Evolutionary conservation across 768 basidiomycete genomes (phyloP), one percentile per base, ranked within the genome.

Genomic region (Baorangia bicolor): DNA sequence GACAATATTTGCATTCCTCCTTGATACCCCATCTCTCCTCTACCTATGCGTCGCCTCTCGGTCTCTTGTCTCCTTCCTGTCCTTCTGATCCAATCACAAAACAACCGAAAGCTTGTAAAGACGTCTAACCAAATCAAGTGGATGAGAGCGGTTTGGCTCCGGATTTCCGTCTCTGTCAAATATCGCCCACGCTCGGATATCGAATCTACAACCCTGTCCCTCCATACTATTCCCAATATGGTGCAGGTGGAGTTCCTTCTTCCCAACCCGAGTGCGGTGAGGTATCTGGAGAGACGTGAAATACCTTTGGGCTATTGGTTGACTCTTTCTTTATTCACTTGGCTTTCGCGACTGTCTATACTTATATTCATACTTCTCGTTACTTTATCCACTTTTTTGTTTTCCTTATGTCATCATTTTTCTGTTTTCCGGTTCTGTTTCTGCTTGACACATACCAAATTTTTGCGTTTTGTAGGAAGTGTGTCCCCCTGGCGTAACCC

Each of bases 281-380:
- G 51, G 59, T 38, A 40, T 56, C 45, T 31, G 53, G 46, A 37
- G 56, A 59, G 56, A 59, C 59, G 64, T 60, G 66, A 62, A 58
- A 60, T 60, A 62, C 61, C 56, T 57, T 81, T 81, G 81, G 81
- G 84, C 81, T 84, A 76, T 83, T 84, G 81, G 81, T 83, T 84
- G 81, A 76, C 73, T 69, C 70, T 63, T 73, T 79, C 73, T 78
- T 80, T 80, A 79, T 79, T 76, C 68, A 69, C 72, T 77, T 73
- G 68, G 58, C 70, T 64, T 75, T 70, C 68, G 58, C 57, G 56
- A 64, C 23, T 21, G 64, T 68, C 60, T 41, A 62, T 69, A 60
- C 59, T 69, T 69, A 51, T 31, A 28, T 67, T 64, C 39, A 8
- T 64, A 58, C 53, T 58, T 65, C 28, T 51, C 58, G 53, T 58